A percentile compares a stretch with the other conserved stretches of the same genome.
Evolutionary conservation across 768 basidiomycete species (phyloP).

Genomic region (Boletus rex-veris): DNA sequence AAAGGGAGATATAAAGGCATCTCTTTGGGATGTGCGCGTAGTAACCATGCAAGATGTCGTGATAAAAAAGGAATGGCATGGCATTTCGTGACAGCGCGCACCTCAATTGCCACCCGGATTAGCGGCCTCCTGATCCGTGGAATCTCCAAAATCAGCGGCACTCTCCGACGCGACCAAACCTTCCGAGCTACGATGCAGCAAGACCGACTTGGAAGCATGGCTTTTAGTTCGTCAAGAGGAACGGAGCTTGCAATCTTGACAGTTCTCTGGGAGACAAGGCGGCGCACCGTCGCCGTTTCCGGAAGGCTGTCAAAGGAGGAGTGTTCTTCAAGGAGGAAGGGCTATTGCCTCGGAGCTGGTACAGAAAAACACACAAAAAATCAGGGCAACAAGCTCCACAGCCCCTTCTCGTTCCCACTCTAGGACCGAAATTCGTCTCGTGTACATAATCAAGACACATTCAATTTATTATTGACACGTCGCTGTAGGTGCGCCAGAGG

Average conservation of each 20-base stretch:
- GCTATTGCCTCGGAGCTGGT: conserved; percentile 7
- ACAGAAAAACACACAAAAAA: conserved; percentile 1
- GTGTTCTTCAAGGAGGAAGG: conserved; percentile 7
- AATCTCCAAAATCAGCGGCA: conserved; percentile 12
- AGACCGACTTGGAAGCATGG: conserved; percentile 7
- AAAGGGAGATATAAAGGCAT: not conserved
- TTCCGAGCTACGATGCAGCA: not conserved
- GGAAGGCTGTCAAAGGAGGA: conserved; percentile 10
- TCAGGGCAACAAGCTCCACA: conserved; percentile 2
- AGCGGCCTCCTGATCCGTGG: conserved; percentile 25
- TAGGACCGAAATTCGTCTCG: conserved; percentile 15
- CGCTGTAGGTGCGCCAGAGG: not conserved
- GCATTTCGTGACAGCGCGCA: conserved; percentile 5
- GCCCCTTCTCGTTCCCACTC: conserved; percentile 9
- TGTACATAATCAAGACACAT: conserved; percentile 10
- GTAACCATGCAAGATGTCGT: conserved; percentile 1
- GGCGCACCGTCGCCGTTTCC: conserved; percentile 6
- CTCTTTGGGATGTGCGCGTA: conserved; percentile 2
- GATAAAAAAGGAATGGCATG: conserved; percentile 6
- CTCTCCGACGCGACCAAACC: conserved; percentile 12
- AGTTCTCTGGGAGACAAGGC: conserved; percentile 19
- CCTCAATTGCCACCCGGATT: conserved; percentile 6
- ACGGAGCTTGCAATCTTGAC: conserved; percentile 1
- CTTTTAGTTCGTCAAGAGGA: conserved; percentile 4
- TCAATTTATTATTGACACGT: not conserved